phyloP scores from a whole-genome alignment of 345 rosid species.

The Crucihimalaya himalaica region DNA sequence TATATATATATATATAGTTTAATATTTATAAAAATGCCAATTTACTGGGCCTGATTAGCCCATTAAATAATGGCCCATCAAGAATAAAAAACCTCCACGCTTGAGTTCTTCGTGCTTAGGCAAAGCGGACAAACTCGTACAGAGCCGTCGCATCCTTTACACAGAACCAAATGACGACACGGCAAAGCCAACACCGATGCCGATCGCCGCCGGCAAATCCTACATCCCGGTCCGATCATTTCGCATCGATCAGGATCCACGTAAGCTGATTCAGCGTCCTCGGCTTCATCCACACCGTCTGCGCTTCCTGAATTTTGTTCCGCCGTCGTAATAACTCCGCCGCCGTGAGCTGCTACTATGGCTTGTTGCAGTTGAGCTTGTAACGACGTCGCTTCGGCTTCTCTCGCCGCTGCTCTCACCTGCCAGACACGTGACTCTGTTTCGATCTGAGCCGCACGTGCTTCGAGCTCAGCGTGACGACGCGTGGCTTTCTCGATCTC shows the following conservation, averaged over 20 bases:
- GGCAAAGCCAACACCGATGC: conserved; percentile 85
- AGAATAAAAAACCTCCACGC: conserved; percentile 75
- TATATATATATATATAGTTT: not conserved
- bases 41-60: not conserved
- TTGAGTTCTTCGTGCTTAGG: conserved; percentile 56
- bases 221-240: conserved; percentile 56
- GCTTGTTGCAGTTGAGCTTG: conserved; percentile 82
- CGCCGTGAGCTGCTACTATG: conserved; percentile 43
- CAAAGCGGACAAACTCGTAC: conserved; percentile 80
- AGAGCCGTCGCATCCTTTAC: conserved; percentile 67
- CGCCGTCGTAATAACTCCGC: conserved; percentile 13
- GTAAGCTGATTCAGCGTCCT: conserved; percentile 89
- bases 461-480: conserved; percentile 74
- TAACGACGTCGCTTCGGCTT: conserved; percentile 74
- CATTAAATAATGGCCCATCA: conserved; percentile 35
- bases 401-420: conserved; percentile 74
- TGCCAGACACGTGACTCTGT: conserved; percentile 88
- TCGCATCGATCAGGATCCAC: conserved; percentile 69
- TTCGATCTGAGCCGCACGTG: conserved; percentile 79
- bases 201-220: conserved; percentile 52
- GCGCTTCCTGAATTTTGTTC: conserved; percentile 16
- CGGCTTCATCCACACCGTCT: conserved; percentile 37
- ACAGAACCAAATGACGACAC: conserved; percentile 84
- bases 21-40: not conserved
- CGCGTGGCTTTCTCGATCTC: conserved; percentile 77